Base-by-base conservation (phyloP, 2,329 filamentous ascomycete species). In the Penicillium sp. region DNA sequence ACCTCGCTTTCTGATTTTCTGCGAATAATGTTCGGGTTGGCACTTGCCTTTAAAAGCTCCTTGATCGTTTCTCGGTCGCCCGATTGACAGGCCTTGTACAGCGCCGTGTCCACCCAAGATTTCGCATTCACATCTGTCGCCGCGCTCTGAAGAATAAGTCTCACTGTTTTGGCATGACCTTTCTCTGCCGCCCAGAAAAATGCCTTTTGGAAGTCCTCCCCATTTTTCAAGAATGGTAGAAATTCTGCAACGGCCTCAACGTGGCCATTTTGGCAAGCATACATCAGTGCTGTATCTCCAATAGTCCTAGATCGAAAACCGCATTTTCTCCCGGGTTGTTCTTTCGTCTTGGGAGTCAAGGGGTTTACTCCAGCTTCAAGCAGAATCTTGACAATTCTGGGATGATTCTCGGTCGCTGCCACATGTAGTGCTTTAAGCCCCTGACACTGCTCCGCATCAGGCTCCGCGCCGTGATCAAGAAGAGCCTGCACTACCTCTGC, bases 401-500 rank as follows among this genome's bases (percentile, higher is more conserved):
- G 37, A 24, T 54, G 56, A 18, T 63, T 61, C 4, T 26, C 11
- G 18, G 21, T 26, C 16, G 62, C 64, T 24, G 64, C 62, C 34
- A 42, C n/a, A 43, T 65, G 62, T 23, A 66, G 52, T 13, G 61
- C 54, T 16, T 56, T 61, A n/a, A 42, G 39, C 40, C 60, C 57
- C 33, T 56, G 18, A 19, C 48, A 23, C 16, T 39, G 50, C n/a
- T 56, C 51, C 26, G 23, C 48, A 45, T 63, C 51, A 1, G 51
- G 52, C 8, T 56, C 40, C 6, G 62, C 60, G 5, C 57, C 58
- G 33, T 53, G 36, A 3, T 57, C 40, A 23, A 65, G 48, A 8
- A 66, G 53, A 21, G 59, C 3, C 37, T 47, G 37, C 6, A 40
- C 60, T 24, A 58, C 43, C 26, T 57, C 55, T n/a, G 31, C 45